Base-by-base conservation (phyloP, 1,139 yeast genomes). In the Pneumocystis sp. region DNA sequence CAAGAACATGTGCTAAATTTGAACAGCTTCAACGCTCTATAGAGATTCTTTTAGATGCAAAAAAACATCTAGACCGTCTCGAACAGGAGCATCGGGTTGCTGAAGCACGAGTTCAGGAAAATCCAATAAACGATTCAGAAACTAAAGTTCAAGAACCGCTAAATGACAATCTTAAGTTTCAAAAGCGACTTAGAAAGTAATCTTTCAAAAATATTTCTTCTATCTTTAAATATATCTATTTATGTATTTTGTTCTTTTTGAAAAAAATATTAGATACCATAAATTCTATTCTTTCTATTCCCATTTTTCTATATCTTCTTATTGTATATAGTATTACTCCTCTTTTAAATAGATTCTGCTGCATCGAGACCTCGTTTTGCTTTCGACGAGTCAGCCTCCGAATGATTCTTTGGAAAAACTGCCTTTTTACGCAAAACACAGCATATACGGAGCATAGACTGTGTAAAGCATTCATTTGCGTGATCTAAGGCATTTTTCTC, bases 31-130 rank as follows among this genome's bases (percentile, higher is more conserved):
- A 88, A 66, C 84, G 86, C 69, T 80, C 86, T 0, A 88, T 89
- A 59, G 85, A 85, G 12, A 82, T 87, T 2, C 78, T 93, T 67
- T 78, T 91, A 65, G 97, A 93, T 67, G 81, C 93, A 12, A 93
- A 93, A 76, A 87, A 85, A 74, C 96, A 89, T 65, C 83, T 84
- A 56, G 98, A 93, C 75, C 90, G 90, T 76, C 77, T 90, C 29
- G 95, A 89, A 35, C 57, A 50, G 21, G 57, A 50, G 12, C 57
- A 29, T 50, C 57, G 57, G 3, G 31, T 50, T 50, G 29, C 57
- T 10, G 57, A 50, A 50, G 34, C 31, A 50, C 31, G 57, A 12
- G 12, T 25, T 25, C 57, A 50, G 25, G 57, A 50, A 25, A 50
- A 4, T 25, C 17, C 34, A 7, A 3, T 6, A 12, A 29, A 50